phyloP scores from a whole-genome alignment of 2,329 filamentous ascomycete genomes.

The Helicocarpus griseus region DNA sequence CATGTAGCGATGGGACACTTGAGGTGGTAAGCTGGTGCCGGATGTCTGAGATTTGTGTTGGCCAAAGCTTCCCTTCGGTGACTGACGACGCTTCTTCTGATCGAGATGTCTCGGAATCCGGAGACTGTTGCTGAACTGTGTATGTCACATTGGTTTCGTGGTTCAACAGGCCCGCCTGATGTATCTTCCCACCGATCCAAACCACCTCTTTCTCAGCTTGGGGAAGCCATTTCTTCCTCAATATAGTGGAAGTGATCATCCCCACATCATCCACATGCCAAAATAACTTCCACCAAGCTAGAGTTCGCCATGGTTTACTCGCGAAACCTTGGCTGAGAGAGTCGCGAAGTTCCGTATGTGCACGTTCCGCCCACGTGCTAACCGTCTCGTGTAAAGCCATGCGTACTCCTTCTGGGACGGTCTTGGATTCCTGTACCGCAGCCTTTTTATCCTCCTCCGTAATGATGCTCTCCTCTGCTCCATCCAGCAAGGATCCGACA shows the following conservation, averaged over 20 bases:
- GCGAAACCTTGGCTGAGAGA: slow-evolving; percentile 69
- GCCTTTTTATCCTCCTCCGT: slow-evolving; percentile 21
- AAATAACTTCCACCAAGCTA: slow-evolving; percentile 91
- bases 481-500: slow-evolving; percentile 54
- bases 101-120: neutral
- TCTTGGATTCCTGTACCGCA: slow-evolving; percentile 20
- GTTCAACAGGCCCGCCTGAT: slow-evolving; percentile 48
- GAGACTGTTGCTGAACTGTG: neutral
- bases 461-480: slow-evolving; percentile 25
- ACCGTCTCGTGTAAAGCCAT: slow-evolving; percentile 50
- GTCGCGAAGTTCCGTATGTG: slow-evolving; percentile 73
- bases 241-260: slow-evolving; percentile 69
- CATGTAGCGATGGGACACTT: slow-evolving; percentile 61
- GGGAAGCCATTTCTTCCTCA: slow-evolving; percentile 66
- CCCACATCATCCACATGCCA: slow-evolving; percentile 90
- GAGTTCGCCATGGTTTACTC: slow-evolving; percentile 65
- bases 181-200: slow-evolving; percentile 68
- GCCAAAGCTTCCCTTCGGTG: slow-evolving; percentile 47
- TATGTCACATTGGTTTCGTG: slow-evolving; percentile 4
- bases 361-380: slow-evolving; percentile 63
- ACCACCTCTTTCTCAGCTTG: slow-evolving; percentile 72
- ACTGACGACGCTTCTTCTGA: neutral
- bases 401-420: slow-evolving; percentile 36
- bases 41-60: slow-evolving; percentile 60
- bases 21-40: slow-evolving; percentile 57